Conservation (phyloP, 2,329 filamentous ascomycete genomes). For the Paraphaeosphaeria sporulosa region DNA sequence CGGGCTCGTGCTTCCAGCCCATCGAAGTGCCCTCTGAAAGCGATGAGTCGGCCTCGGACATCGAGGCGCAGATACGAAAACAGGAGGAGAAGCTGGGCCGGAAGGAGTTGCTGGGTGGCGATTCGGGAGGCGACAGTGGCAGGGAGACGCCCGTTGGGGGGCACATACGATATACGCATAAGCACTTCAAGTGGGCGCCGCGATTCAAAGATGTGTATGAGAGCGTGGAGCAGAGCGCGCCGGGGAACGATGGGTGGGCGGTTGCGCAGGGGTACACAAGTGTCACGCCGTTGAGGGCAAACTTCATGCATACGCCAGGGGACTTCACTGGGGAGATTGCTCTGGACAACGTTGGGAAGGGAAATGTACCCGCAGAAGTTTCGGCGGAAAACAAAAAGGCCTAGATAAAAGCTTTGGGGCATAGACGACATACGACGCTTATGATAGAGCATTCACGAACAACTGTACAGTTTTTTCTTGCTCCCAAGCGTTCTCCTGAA, state of each 20-base stretch:
- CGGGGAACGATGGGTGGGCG: constrained; percentile 92
- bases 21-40: constrained; percentile 70
- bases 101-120: constrained; percentile 37
- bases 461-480: background rate
- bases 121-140: constrained; percentile 32
- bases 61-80: constrained; percentile 77
- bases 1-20: constrained; percentile 86
- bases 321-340: constrained; percentile 39
- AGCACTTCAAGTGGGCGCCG: constrained; percentile 95
- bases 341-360: constrained; percentile 4
- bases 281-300: constrained; percentile 88
- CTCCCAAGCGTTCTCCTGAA: no score
- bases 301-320: constrained; percentile 75
- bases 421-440: background rate
- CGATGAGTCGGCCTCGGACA: constrained; percentile 67
- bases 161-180: constrained; percentile 70
- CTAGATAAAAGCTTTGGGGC: background rate
- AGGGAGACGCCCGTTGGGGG: constrained; percentile 19
- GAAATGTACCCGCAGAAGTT: constrained; percentile 2
- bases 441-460: background rate
- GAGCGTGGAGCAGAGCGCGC: constrained; percentile 79
- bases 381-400: background rate
- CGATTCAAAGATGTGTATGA: constrained; percentile 85
- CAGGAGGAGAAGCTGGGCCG: constrained; percentile 61
- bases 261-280: constrained; percentile 89